Evolutionary conservation across 2,329 filamentous ascomycete genomes (phyloP).

Genomic region (Balansia obtecta): DNA sequence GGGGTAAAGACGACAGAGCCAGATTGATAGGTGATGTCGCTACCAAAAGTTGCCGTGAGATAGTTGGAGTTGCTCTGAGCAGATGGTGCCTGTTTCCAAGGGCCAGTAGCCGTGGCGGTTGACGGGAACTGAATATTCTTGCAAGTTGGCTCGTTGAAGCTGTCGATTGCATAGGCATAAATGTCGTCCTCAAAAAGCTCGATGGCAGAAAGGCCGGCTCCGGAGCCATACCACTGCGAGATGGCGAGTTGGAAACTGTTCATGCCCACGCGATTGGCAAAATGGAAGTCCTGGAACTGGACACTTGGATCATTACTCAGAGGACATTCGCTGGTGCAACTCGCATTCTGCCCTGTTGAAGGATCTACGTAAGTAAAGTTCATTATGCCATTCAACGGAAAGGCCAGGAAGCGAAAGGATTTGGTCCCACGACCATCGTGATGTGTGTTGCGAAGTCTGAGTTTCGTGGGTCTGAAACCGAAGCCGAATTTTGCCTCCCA

Average conservation of each 20-base stretch:
- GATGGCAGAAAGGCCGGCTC: slow-evolving; percentile 75
- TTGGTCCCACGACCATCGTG: slow-evolving; percentile 75
- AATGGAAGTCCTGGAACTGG: slow-evolving; percentile 77
- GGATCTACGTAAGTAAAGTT: slow-evolving; percentile 87
- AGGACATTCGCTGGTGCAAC: slow-evolving; percentile 77
- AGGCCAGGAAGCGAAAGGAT: slow-evolving; percentile 73
- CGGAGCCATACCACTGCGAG: slow-evolving; percentile 73
- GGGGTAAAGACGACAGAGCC: slow-evolving; percentile 69
- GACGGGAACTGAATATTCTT: slow-evolving; percentile 49
- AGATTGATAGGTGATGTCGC: slow-evolving; percentile 40
- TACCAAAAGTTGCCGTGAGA: slow-evolving; percentile 52
- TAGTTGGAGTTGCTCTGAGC: slow-evolving; percentile 63
- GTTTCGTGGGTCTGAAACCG: slow-evolving; percentile 73
- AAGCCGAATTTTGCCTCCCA: slow-evolving; percentile 79
- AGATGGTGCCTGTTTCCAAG: slow-evolving; percentile 61
- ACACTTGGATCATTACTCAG: slow-evolving; percentile 56
- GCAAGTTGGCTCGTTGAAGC: slow-evolving; percentile 83
- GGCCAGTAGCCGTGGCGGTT: slow-evolving; percentile 54
- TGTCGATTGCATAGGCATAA: slow-evolving; percentile 69
- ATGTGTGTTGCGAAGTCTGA: slow-evolving; percentile 81
- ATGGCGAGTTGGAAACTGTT: slow-evolving; percentile 75
- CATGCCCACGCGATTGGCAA: slow-evolving; percentile 84
- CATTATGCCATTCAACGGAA: slow-evolving; percentile 86
- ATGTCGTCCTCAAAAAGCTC: slow-evolving; percentile 81
- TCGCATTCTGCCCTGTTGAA: slow-evolving; percentile 49